A percentile compares a stretch with the other conserved stretches of the same genome.
phyloP scores from a whole-genome alignment of 371 early-diverging fungal species.

The Choanephora cucurbitarum region DNA sequence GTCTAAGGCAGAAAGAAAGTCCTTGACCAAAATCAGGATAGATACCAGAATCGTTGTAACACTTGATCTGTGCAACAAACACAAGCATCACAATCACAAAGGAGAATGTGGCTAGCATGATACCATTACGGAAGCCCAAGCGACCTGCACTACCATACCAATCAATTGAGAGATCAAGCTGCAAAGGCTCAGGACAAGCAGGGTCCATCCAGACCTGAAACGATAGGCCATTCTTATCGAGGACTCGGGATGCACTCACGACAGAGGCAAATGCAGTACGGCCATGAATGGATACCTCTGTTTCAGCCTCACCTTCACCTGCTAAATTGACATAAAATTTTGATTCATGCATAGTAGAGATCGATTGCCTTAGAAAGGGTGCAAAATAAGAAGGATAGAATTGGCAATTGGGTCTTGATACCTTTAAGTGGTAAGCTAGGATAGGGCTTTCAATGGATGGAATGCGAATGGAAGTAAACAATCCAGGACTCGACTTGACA shows the following conservation, averaged over 20 bases:
- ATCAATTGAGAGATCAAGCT: constrained; percentile 62
- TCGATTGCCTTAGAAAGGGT: constrained; percentile 70
- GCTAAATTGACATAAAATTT: constrained; percentile 64
- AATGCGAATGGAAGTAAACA: constrained; percentile 56
- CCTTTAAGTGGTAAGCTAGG: constrained; percentile 59
- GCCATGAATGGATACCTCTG: constrained; percentile 74
- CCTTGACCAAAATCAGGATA: constrained; percentile 55
- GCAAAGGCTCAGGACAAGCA: constrained; percentile 50
- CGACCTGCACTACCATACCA: constrained; percentile 78
- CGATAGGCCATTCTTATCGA: constrained; percentile 52
- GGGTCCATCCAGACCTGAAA: constrained; percentile 77
- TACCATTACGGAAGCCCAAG: constrained; percentile 71
- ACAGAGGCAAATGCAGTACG: constrained; percentile 61
- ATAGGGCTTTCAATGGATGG: constrained; percentile 65
- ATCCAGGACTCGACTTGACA: constrained; percentile 29
- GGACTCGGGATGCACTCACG: constrained; percentile 32
- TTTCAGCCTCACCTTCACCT: constrained; percentile 27
- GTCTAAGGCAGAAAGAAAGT: constrained; percentile 39
- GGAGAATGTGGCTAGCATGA: constrained; percentile 68
- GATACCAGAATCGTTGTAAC: constrained; percentile 59
- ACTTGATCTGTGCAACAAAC: constrained; percentile 60
- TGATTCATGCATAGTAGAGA: constrained; percentile 71
- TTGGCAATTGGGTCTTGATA: constrained; percentile 50
- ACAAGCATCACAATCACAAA: constrained; percentile 67
- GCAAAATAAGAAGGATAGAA: constrained; percentile 43